Percentiles rank a stretch among this genome's conserved stretches.
Conservation (phyloP, 257 asterid genomes). For the Lithospermum erythrorhizon region DNA sequence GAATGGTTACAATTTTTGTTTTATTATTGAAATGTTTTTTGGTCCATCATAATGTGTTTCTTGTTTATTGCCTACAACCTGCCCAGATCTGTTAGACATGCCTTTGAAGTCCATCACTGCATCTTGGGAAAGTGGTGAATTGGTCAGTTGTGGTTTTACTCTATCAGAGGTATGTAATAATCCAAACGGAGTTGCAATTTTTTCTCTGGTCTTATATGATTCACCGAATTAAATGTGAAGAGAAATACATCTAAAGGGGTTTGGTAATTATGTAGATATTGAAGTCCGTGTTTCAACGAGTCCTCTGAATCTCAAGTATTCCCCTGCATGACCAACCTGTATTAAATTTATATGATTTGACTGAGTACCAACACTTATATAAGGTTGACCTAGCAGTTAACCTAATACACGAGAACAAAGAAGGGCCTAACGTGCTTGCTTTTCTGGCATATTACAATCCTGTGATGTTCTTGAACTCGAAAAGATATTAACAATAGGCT, state of each 20-base stretch:
- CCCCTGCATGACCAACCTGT: too few relatives aligned
- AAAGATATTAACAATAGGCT: not conserved
- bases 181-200: not conserved
- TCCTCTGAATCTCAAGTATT: too few relatives aligned
- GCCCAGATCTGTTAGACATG: conserved; percentile 81
- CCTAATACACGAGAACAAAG: too few relatives aligned
- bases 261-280: too few relatives aligned
- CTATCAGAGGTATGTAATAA: conserved; percentile 51
- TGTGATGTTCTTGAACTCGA: not conserved
- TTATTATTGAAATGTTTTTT: not conserved
- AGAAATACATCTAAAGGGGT: too few relatives aligned
- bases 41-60: not conserved
- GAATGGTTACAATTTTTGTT: conserved; percentile 7
- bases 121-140: conserved; percentile 90
- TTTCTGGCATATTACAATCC: not conserved
- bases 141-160: conserved; percentile 48
- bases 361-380: too few relatives aligned
- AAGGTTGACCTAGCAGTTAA: too few relatives aligned
- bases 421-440: too few relatives aligned
- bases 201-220: not conserved
- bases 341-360: too few relatives aligned
- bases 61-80: conserved; percentile 5
- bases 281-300: too few relatives aligned
- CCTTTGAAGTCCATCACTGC: conserved; percentile 74
- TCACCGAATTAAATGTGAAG: too few relatives aligned